Evolutionary conservation across 179 eudicot species (phyloP).

Genomic region (Beta lomatogona): DNA sequence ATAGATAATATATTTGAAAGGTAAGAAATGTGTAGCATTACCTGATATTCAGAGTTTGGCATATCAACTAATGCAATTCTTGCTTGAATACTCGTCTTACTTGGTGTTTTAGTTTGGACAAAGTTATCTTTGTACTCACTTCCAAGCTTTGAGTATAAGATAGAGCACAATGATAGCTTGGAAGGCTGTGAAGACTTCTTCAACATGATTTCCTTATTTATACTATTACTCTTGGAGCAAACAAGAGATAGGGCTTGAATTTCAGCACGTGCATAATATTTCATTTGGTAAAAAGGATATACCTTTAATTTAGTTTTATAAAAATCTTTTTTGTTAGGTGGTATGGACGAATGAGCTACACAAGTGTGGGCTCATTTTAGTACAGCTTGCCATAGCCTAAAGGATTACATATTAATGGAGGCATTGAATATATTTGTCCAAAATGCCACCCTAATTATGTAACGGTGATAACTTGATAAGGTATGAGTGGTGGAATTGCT

Average conservation of each 20-base stretch:
- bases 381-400: neutral
- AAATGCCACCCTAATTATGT: too few relatives aligned
- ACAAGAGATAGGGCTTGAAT: neutral
- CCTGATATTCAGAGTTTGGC: neutral
- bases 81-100: neutral
- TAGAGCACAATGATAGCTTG: neutral
- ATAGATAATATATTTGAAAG: neutral
- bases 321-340: neutral
- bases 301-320: neutral
- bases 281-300: neutral
- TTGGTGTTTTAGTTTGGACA: too few relatives aligned
- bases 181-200: constrained; percentile 1
- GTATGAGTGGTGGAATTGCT: too few relatives aligned
- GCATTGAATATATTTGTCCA: too few relatives aligned
- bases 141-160: constrained; percentile 6
- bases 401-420: neutral
- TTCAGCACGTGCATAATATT: constrained; percentile 12
- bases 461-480: too few relatives aligned
- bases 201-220: neutral
- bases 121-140: neutral
- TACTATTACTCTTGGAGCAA: neutral
- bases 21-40: neutral
- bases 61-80: neutral
- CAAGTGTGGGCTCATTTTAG: neutral
- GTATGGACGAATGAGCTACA: neutral